Percentiles rank a stretch among this genome's conserved stretches.
These are phyloP conservation scores for Musa schizocarpa DNA, from an alignment of 176 grass and related monocot genomes.

Conservation along the genomic window DNA sequence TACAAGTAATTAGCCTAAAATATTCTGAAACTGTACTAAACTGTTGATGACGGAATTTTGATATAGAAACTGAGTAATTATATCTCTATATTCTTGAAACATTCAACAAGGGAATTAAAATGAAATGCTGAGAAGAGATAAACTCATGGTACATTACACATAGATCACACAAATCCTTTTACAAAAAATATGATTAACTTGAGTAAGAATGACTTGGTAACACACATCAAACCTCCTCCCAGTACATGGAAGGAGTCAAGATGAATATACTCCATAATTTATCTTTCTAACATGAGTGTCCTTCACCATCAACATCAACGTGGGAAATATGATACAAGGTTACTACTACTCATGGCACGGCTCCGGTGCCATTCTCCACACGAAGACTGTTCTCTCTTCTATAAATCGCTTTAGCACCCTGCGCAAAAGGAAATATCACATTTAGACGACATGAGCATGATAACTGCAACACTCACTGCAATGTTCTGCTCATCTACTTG, in stretches of 20 bases:
- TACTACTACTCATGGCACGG: slow-evolving; percentile 12
- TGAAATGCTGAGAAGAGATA: too few species aligned
- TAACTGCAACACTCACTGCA: too few species aligned
- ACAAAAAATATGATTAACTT: too few species aligned
- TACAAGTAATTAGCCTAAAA: too few species aligned
- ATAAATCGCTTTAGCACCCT: slow-evolving; percentile 63
- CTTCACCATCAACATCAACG: not conserved
- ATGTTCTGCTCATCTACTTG: too few species aligned
- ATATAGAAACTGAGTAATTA: too few species aligned
- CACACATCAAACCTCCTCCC: not conserved
- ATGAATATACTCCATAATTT: not conserved
- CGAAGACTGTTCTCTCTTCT: slow-evolving; percentile 81
- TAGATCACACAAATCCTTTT: too few species aligned
- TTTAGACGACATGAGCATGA: not conserved
- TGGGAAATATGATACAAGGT: not conserved
- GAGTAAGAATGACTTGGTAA: not conserved
- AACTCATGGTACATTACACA: too few species aligned
- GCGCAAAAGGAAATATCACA: slow-evolving; percentile 19
- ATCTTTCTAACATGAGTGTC: not conserved
- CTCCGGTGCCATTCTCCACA: slow-evolving; percentile 26
- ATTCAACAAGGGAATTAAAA: too few species aligned
- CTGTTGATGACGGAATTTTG: too few species aligned
- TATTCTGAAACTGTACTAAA: too few species aligned
- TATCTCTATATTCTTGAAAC: too few species aligned
- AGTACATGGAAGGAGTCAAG: not conserved